A percentile compares a stretch with the other conserved stretches of the same genome.
These are phyloP conservation scores for Sanghuangporus baumii DNA, from an alignment of 1,284 basidiomycete genomes.

Conservation along the genomic window DNA sequence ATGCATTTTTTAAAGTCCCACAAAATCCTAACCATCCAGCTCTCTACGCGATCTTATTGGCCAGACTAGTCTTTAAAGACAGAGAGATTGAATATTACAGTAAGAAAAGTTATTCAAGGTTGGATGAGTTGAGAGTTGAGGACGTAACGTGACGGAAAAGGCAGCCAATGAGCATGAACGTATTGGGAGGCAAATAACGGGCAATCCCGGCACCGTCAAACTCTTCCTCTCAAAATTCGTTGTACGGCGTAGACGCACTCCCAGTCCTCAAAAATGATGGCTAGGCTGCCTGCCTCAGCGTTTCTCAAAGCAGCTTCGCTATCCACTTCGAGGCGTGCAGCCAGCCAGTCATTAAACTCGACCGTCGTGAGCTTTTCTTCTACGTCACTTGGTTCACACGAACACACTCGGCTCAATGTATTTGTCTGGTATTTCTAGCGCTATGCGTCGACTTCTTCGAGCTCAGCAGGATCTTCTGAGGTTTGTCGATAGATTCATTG, in stretches of 20 bases:
- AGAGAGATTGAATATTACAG: no score
- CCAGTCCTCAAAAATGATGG: slow-evolving; percentile 18
- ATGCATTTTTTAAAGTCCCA: no score
- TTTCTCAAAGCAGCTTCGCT: slow-evolving; percentile 15
- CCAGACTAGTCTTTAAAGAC: no score
- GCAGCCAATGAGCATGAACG: not conserved
- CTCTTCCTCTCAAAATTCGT: slow-evolving; percentile 12
- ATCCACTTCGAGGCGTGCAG: slow-evolving; percentile 12
- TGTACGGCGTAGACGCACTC: not conserved
- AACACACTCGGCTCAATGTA: not conserved
- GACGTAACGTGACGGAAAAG: not conserved
- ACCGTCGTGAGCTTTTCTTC: slow-evolving; percentile 5
- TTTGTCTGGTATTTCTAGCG: slow-evolving; percentile 1
- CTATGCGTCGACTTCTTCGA: slow-evolving; percentile 15
- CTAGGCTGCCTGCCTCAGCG: slow-evolving; percentile 19
- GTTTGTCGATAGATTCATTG: not conserved
- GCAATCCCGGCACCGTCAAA: slow-evolving; percentile 9
- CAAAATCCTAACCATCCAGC: no score
- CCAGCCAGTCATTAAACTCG: slow-evolving; percentile 14
- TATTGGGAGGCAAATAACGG: not conserved
- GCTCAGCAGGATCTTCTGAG: slow-evolving; percentile 6
- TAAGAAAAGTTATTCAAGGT: no score
- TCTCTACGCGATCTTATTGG: no score
- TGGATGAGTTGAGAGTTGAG: not conserved
- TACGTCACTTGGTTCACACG: not conserved